Evolutionary conservation across 2,329 filamentous ascomycete genomes (phyloP).

Genomic region (Whalleya microplaca): DNA sequence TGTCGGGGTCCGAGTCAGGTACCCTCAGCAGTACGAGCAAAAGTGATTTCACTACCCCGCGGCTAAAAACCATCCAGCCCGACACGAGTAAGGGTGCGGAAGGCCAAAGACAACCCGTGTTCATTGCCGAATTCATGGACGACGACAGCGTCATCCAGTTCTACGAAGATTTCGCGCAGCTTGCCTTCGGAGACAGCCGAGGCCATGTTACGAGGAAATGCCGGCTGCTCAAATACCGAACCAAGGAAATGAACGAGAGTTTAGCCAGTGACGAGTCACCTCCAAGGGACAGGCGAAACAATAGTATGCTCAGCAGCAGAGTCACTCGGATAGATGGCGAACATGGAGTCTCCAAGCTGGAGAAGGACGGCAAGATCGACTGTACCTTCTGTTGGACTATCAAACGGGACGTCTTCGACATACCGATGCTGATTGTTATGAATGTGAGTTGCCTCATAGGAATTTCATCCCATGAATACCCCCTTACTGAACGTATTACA

Average conservation of each 20-base stretch:
- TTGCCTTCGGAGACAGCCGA: slow-evolving; percentile 89
- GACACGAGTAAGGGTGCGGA: slow-evolving; percentile 45
- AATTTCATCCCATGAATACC: neutral
- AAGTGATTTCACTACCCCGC: slow-evolving; percentile 54
- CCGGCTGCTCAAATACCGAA: slow-evolving; percentile 87
- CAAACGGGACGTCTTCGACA: slow-evolving; percentile 95
- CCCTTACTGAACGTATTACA: slow-evolving; percentile 36
- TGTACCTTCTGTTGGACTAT: slow-evolving; percentile 98
- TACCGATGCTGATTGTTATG: slow-evolving; percentile 97
- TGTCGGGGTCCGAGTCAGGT: slow-evolving; percentile 49
- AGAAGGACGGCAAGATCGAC: slow-evolving; percentile 87
- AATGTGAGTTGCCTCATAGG: slow-evolving; percentile 70
- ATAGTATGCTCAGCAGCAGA: slow-evolving; percentile 59
- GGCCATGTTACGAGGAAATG: slow-evolving; percentile 83
- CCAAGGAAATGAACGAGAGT: slow-evolving; percentile 61
- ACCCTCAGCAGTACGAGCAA: slow-evolving; percentile 47
- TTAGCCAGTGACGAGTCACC: slow-evolving; percentile 44
- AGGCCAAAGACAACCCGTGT: slow-evolving; percentile 74
- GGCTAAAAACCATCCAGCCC: slow-evolving; percentile 49
- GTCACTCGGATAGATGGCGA: slow-evolving; percentile 70
- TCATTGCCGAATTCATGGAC: slow-evolving; percentile 89
- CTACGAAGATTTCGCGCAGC: slow-evolving; percentile 91
- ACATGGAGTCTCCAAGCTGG: slow-evolving; percentile 79
- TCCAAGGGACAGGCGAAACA: slow-evolving; percentile 49
- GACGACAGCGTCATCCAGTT: slow-evolving; percentile 93